phyloP scores from a whole-genome alignment of 768 basidiomycete genomes.

The Amyloporia xantha region DNA sequence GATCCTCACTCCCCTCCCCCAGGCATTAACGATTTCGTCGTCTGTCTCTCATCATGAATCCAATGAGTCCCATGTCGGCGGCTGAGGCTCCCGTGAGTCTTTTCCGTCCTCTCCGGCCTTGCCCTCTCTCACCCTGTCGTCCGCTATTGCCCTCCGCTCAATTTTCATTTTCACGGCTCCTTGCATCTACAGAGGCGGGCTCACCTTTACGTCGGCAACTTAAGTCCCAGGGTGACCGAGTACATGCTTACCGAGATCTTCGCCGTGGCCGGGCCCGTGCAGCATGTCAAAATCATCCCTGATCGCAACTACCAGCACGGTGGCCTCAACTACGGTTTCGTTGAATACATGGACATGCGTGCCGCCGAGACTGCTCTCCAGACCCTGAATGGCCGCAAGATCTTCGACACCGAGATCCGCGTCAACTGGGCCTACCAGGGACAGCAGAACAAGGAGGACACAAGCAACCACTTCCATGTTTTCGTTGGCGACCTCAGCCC shows the following conservation, averaged over 20 bases:
- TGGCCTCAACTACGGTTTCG: conserved; percentile 98
- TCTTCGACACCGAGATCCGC: conserved; percentile 98
- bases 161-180: neutral
- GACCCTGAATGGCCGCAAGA: conserved; percentile 97
- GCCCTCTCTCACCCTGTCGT: neutral
- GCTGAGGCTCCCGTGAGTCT: conserved; percentile 71
- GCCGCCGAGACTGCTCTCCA: conserved; percentile 98
- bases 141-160: conserved; percentile 7
- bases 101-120: neutral
- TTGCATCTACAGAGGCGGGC: conserved; percentile 62
- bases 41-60: conserved; percentile 59
- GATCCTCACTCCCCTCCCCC: conserved; percentile 15
- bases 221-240: conserved; percentile 96
- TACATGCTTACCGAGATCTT: conserved; percentile 99
- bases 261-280: conserved; percentile 93
- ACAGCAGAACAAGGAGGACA: conserved; percentile 97
- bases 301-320: conserved; percentile 99
- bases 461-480: conserved; percentile 94
- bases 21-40: conserved; percentile 23
- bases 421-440: conserved; percentile 99
- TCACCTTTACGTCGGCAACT: conserved; percentile 97
- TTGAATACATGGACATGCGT: conserved; percentile 98
- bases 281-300: conserved; percentile 99
- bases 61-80: conserved; percentile 57
- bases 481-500: conserved; percentile 99